phyloP scores from a whole-genome alignment of 2,329 filamentous ascomycete genomes.

The Alternaria ethzedia region DNA sequence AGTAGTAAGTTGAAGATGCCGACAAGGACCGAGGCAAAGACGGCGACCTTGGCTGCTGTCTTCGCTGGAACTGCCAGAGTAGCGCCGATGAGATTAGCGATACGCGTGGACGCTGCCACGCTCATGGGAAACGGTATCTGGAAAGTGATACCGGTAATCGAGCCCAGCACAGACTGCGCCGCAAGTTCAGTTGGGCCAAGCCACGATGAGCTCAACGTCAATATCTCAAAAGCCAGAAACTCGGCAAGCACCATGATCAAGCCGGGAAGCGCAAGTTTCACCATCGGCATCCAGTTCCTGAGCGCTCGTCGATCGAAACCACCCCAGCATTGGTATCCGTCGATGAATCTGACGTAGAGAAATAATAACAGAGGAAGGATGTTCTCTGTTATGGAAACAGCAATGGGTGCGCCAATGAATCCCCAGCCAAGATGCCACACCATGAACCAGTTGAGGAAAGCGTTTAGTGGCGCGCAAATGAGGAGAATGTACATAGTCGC shows the following conservation, averaged over 20 bases:
- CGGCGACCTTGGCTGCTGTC: slow-evolving; percentile 77
- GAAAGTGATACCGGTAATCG: slow-evolving; percentile 79
- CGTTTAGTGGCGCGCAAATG: slow-evolving; percentile 82
- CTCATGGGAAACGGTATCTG: slow-evolving; percentile 92
- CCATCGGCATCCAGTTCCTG: slow-evolving; percentile 81
- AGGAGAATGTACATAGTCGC: slow-evolving; percentile 84
- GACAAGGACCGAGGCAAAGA: slow-evolving; percentile 71
- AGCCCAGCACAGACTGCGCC: slow-evolving; percentile 84
- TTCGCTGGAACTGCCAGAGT: slow-evolving; percentile 80
- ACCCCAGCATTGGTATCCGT: slow-evolving; percentile 79
- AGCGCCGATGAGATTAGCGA: slow-evolving; percentile 92
- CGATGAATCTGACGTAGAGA: slow-evolving; percentile 74
- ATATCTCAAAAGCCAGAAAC: slow-evolving; percentile 89
- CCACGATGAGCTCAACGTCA: slow-evolving; percentile 82
- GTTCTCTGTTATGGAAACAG: slow-evolving; percentile 76
- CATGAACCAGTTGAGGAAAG: slow-evolving; percentile 79
- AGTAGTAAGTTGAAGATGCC: slow-evolving; percentile 79
- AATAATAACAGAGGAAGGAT: slow-evolving; percentile 75
- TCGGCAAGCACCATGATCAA: slow-evolving; percentile 95
- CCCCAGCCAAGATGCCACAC: slow-evolving; percentile 66
- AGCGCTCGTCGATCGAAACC: slow-evolving; percentile 75
- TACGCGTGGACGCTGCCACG: slow-evolving; percentile 84
- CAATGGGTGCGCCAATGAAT: slow-evolving; percentile 81
- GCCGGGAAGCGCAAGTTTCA: slow-evolving; percentile 84
- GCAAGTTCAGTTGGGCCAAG: slow-evolving; percentile 81